Base-by-base conservation (phyloP, 78 protist genomes). In the Speleostelium caveatum region DNA sequence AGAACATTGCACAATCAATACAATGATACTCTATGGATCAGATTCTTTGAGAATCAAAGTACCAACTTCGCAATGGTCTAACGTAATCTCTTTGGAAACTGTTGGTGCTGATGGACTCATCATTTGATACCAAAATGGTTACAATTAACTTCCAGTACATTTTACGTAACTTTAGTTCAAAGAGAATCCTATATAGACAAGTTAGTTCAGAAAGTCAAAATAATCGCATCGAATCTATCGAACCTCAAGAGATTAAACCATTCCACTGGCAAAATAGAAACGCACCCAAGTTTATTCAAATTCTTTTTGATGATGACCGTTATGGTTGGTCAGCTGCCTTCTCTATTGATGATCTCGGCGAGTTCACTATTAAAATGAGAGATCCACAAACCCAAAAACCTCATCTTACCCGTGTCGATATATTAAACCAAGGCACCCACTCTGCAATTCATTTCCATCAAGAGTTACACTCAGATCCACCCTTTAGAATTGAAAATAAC, bases 401-500 rank as follows among this genome's bases (percentile, higher is more conserved):
- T 16, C 69, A 75, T 30, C 59, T 78, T 35, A 71, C 78, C 3
- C 51, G 73, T 30, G 85, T 89, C 0, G 90, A 73, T 39, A 61
- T 89, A 16, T 28, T 35, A 35, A 87, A 71, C 24, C 53, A 63
- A 53, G 71, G 35, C 1, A 41, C 65, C 2, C 90, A 77, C n/a
- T 26, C 36, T 12, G 8, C 78, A 19, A 65, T 75, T 36, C 41
- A 41, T 28, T 58, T 87, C 55, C 55, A 55, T 41, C 61, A 39
- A n/a, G 86, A 89, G 24, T 24, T 39, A 0, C 45, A 58, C 24
- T 58, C 49, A 16, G 55, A 68, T 58, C 78, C 94, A 38, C 86
- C 86, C 30, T 89, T 89, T 41, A 59, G 86, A 60, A 73, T 89
- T 61, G 94, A 89, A 53, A 89, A 89, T 39, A 62, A 89, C 24